Base-by-base conservation (phyloP, 208 protist genomes). In the Leishmania guyanensis region DNA sequence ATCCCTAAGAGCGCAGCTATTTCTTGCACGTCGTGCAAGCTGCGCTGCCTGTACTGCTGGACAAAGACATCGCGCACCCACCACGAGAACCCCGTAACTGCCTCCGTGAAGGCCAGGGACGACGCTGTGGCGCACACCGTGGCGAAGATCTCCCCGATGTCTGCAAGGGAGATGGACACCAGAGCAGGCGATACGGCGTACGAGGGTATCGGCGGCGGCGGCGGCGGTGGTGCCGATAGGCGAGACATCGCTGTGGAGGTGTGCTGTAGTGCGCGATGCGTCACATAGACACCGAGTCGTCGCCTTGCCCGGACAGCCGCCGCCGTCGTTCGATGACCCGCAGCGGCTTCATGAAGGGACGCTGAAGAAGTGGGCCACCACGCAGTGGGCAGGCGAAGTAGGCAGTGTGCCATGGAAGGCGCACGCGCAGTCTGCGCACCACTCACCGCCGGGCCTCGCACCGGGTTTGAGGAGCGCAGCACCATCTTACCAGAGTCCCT, bases 1-100 rank as follows among this genome's bases (percentile, higher is more conserved):
- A 90, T 80, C 16, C 78, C 50, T 8, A 90, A 66, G 43, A 90
- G 62, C 56, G 76, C 81, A 8, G 72, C 54, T 66, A 87, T 36
- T 9, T 83, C 79, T 5, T 2, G 9, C 39, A 29, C 46, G 29
- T 81, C 65, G 48, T 74, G 62, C 72, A 85, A 53, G 54, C 77
- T 78, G 77, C 77, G 77, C 14, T 79, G 77, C 9, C 77, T 66
- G 77, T 82, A 46, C 29, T 71, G 82, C 12, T 82, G 62, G 3
- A 65, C 20, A 22, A 85, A 36, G 33, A 82, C 62, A 65, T 85
- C 82, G 46, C 82, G 71, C 82, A 85, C 72, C 82, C 82, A 85
- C 82, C 82, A 85, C 56, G 82, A 72, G 54, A 85, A 85, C 26
- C 54, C 43, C 29, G 72, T 84, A 26, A 83, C 70, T 26, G 56